These are phyloP conservation scores for Debaryomyces hansenii DNA, from an alignment of 805 yeast genomes.

Conservation along the genomic window DNA sequence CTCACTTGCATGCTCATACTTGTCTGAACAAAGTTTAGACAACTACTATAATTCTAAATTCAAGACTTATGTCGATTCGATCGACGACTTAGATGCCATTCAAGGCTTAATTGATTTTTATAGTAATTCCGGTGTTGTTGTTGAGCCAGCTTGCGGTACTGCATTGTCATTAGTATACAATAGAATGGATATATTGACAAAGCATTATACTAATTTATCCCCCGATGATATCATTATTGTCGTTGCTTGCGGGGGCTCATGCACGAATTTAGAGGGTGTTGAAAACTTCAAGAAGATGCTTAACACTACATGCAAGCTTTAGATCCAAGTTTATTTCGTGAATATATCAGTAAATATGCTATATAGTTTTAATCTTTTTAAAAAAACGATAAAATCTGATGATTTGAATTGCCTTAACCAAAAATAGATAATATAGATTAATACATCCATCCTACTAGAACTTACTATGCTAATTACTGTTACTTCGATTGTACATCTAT, in stretches of 20 bases:
- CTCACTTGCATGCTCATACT: constrained; percentile 61
- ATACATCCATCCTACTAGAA: no score
- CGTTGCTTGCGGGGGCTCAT: constrained; percentile 55
- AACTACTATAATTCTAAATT: constrained; percentile 22
- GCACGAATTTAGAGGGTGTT: constrained; percentile 14
- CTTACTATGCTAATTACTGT: no score
- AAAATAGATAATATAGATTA: no score
- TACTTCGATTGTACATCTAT: no score
- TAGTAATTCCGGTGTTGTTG: constrained; percentile 48
- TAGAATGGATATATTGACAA: constrained; percentile 24
- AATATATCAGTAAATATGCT: background rate
- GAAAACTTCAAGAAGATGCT: constrained; percentile 10
- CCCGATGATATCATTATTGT: constrained; percentile 48
- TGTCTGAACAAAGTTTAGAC: constrained; percentile 50
- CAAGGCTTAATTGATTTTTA: constrained; percentile 52
- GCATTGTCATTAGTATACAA: constrained; percentile 55
- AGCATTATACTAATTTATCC: constrained; percentile 23
- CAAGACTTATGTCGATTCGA: constrained; percentile 21
- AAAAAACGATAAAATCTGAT: background rate
- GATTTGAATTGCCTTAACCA: background rate
- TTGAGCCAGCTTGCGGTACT: constrained; percentile 78
- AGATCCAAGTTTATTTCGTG: background rate
- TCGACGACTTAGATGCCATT: constrained; percentile 57
- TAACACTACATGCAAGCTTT: constrained; percentile 7
- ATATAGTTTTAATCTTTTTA: constrained; percentile 2